These are phyloP conservation scores for Dissophora ornata DNA, from an alignment of 192 early-diverging fungal species.

Conservation along the genomic window DNA sequence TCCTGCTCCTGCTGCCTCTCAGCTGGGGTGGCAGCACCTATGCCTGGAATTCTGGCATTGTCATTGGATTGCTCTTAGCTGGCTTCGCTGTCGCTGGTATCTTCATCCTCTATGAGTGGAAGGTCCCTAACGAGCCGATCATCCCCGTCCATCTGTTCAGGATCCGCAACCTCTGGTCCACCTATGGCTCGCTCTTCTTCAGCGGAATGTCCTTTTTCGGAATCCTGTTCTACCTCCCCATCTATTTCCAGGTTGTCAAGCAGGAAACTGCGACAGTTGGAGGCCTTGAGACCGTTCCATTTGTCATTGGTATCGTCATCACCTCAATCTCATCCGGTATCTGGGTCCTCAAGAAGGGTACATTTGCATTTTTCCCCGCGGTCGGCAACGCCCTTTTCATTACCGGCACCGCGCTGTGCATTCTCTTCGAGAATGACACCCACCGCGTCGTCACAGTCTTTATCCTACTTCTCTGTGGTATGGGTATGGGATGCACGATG, in stretches of 20 bases:
- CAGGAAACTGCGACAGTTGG: slow-evolving; percentile 61
- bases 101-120: slow-evolving; percentile 68
- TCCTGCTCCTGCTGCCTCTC: slow-evolving; percentile 68
- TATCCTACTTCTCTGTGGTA: slow-evolving; percentile 62
- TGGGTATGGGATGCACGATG: slow-evolving; percentile 69
- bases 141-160: slow-evolving; percentile 62
- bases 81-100: slow-evolving; percentile 55
- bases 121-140: slow-evolving; percentile 67
- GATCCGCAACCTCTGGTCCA: slow-evolving; percentile 66
- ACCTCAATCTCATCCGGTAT: slow-evolving; percentile 66
- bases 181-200: slow-evolving; percentile 60
- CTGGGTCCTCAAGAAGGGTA: slow-evolving; percentile 64
- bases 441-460: slow-evolving; percentile 62
- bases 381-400: slow-evolving; percentile 65
- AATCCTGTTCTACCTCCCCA: slow-evolving; percentile 72
- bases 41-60: slow-evolving; percentile 65
- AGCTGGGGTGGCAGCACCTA: slow-evolving; percentile 72
- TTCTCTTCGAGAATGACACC: slow-evolving; percentile 64
- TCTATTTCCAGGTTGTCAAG: slow-evolving; percentile 73
- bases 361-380: slow-evolving; percentile 60
- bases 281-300: slow-evolving; percentile 74
- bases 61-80: slow-evolving; percentile 67
- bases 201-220: slow-evolving; percentile 69
- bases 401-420: slow-evolving; percentile 66
- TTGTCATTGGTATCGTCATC: slow-evolving; percentile 64